A percentile compares a stretch with the other conserved stretches of the same genome.
These are phyloP conservation scores for Parmelia sp. DNA, from an alignment of 495 filamentous ascomycete species.

Conservation along the genomic window DNA sequence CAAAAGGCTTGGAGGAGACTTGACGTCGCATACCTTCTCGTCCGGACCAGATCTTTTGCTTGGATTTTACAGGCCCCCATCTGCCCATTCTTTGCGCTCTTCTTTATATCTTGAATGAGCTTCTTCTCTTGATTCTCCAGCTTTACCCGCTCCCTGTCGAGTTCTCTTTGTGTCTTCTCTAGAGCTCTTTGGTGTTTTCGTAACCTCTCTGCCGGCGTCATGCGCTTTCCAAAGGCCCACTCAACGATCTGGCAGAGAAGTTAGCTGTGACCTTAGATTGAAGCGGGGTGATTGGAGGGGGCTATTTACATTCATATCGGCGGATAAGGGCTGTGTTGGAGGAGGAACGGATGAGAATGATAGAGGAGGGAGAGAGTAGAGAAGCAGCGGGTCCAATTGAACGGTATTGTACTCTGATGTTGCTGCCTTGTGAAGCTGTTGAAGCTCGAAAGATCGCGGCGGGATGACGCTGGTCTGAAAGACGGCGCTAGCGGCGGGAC, in stretches of 20 bases:
- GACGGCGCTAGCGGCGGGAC: neutral
- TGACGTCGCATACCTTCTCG: constrained; percentile 58
- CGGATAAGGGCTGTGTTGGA: neutral
- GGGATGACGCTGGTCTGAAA: constrained; percentile 7
- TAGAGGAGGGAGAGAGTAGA: neutral
- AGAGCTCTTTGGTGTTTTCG: constrained; percentile 95
- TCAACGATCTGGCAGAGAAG: constrained; percentile 65
- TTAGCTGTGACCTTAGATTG: constrained; percentile 22
- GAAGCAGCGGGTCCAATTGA: constrained; percentile 14
- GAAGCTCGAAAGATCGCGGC: constrained; percentile 6
- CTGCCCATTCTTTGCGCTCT: constrained; percentile 94
- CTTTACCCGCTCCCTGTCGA: constrained; percentile 89
- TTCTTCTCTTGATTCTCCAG: constrained; percentile 98
- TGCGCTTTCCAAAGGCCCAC: constrained; percentile 98
- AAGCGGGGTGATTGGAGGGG: constrained; percentile 15
- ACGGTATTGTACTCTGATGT: neutral
- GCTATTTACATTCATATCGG: constrained; percentile 55
- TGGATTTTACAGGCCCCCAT: constrained; percentile 96
- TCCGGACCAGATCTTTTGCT: constrained; percentile 92
- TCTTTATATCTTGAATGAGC: constrained; percentile 88
- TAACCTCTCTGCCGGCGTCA: constrained; percentile 92
- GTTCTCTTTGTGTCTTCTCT: constrained; percentile 92
- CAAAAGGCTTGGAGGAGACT: no score
- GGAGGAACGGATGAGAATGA: neutral
- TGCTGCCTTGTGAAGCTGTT: constrained; percentile 13